Conservation (phyloP, 495 filamentous ascomycete species). For the Hypoxylon rickii region DNA sequence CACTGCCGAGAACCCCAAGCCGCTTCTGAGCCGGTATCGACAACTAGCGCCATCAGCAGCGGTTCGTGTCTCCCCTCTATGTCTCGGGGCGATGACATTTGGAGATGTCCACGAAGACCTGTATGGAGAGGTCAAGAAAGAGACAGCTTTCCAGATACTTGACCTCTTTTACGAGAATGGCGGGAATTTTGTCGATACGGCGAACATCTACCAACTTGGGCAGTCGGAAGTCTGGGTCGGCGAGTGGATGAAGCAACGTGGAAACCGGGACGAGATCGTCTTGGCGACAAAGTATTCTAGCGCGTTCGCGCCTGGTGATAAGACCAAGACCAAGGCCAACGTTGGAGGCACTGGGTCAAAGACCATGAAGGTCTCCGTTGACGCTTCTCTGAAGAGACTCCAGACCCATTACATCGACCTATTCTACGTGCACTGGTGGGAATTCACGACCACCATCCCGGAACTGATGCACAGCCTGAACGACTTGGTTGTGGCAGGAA, state of each 20-base stretch:
- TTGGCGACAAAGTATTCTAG: conserved; percentile 78
- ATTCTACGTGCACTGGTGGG: conserved; percentile 70
- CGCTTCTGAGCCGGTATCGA: conserved; percentile 61
- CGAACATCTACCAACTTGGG: conserved; percentile 71
- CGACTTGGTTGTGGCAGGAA: conserved; percentile 59
- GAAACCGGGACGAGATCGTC: conserved; percentile 55
- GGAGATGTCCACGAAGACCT: conserved; percentile 56
- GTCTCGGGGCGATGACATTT: conserved; percentile 67
- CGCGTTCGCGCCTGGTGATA: conserved; percentile 39
- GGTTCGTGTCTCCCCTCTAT: conserved; percentile 63
- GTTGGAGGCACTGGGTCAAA: conserved; percentile 63
- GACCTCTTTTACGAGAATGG: conserved; percentile 67
- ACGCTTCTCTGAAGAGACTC: conserved; percentile 61
- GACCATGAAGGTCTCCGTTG: conserved; percentile 57
- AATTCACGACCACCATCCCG: conserved; percentile 62
- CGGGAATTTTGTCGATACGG: conserved; percentile 81
- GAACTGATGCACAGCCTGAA: conserved; percentile 75
- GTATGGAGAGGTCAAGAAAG: conserved; percentile 65
- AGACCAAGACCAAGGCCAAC: conserved; percentile 59
- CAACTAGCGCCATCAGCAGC: conserved; percentile 62
- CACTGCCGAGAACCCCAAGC: conserved; percentile 50
- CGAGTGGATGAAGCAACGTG: conserved; percentile 68
- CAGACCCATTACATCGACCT: conserved; percentile 70
- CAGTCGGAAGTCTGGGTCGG: conserved; percentile 75
- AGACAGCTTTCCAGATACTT: conserved; percentile 65